Evolutionary conservation across 2,329 filamentous ascomycete genomes (phyloP).

Genomic region (Venturia asperata): DNA sequence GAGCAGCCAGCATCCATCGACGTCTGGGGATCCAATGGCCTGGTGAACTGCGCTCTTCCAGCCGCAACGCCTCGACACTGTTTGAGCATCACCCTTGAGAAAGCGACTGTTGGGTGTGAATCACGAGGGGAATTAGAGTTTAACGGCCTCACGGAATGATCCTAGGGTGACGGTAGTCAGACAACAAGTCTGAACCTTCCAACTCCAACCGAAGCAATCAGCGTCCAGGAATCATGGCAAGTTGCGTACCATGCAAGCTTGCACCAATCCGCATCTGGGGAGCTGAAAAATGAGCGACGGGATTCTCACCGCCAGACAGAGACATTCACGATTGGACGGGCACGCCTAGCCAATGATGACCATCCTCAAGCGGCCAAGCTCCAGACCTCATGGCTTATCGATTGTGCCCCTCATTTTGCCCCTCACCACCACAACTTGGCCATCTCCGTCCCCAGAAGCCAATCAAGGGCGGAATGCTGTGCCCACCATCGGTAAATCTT

Average conservation of each 20-base stretch:
- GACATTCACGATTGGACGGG: background rate
- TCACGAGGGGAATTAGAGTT: background rate
- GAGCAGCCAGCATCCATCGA: background rate
- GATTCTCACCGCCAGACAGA: background rate
- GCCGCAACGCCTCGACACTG: background rate
- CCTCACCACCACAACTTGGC: background rate
- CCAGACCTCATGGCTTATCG: slow-evolving; percentile 2
- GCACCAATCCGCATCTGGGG: background rate
- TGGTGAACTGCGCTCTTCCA: background rate
- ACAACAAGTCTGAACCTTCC: too few species aligned
- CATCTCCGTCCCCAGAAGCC: background rate
- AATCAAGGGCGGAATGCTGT: background rate
- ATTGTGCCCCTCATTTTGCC: slow-evolving; percentile 4
- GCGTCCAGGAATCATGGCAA: background rate
- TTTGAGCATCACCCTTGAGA: background rate
- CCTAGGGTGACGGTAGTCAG: too few species aligned
- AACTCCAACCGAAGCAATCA: background rate
- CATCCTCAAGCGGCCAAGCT: background rate
- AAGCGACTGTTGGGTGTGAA: background rate
- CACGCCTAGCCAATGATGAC: background rate
- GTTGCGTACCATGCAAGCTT: background rate
- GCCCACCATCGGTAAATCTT: background rate
- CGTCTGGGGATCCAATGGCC: background rate
- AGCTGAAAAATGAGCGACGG: background rate
- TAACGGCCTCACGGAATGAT: background rate